Base-by-base conservation (phyloP, 148 eudicot genomes). In the Nyssa sinensis region DNA sequence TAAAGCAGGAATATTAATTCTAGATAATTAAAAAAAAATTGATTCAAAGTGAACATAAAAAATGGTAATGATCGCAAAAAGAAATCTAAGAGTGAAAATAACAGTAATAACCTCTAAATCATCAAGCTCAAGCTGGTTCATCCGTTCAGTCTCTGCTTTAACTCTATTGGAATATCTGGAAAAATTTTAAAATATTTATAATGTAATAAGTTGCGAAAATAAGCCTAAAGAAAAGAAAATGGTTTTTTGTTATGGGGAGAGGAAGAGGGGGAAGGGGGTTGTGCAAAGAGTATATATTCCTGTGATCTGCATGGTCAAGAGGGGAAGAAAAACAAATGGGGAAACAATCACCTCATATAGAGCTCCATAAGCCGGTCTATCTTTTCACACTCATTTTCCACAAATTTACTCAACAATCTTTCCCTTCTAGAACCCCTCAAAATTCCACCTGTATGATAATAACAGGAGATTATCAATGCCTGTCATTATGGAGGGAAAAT, bases 351-450 rank as follows among this genome's bases (percentile, higher is more conserved):
- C 99, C 99, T 93, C 84, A 89, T 85, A 79, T 90, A 93, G 39
- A 95, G 91, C 82, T 95, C 99, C 93, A 95, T 88, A 64, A 95
- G 91, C 82, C 99, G 81, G 75, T 95, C 99, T 82, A 92, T 93
- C 85, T 95, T 95, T 90, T 93, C 99, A 64, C 86, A 93, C 79
- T 95, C 99, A 81, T 87, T 91, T 80, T 93, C 99, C 32, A 91
- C 89, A 78, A 93, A 95, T 83, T 95, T 95, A 88, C 94, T 87
- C 70, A 95, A 77, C 88, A 95, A 79, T 71, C 99, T 88, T 74
- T 95, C 99, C 84, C 94, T 90, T 84, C 99, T 95, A 33, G 97
- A 91, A 74, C 98, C 98, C 81, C 96, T 91, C 76, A 88, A 85
- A 69, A 95, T 87, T 81, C 99, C 99, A 75, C 93, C 99, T 95